Base-by-base conservation (phyloP, 805 yeast genomes). In the Yamadazyma sp. region DNA sequence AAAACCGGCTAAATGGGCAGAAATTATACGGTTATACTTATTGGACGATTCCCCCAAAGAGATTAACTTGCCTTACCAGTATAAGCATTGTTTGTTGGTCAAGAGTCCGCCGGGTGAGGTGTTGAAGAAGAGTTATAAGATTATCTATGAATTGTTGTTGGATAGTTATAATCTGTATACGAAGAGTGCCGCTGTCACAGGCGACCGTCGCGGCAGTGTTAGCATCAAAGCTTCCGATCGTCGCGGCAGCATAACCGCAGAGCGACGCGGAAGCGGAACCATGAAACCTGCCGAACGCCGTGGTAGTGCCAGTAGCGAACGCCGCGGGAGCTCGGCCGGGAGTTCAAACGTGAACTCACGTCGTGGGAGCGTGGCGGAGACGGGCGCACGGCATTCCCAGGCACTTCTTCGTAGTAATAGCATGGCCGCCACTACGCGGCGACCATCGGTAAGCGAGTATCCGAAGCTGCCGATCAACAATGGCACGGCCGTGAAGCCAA, bases 131-230 rank as follows among this genome's bases (percentile, higher is more conserved):
- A 48, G 50, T 16, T 47, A 45, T 30, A 42, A 40, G 35, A 40
- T 48, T 24, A 46, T 61, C 4, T 58, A 53, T 39, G 70, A 62
- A 45, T 42, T 66, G 25, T 50, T 62, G 20, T 38, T 47, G 38
- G 65, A 57, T 42, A 56, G 58, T 32, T 65, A 57, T 44, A 50
- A 55, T 43, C 70, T 62, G 46, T 66, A 62, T 20, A 37, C 60
- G 20, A 25, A 34, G 19, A 34, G 33, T 11, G 20, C 18, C 5
- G 23, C 30, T 8, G 22, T 21, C 19, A 19, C 32, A 3, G 11
- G 13, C 5, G 20, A 13, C 9, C 12, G 28, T 9, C 18, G 32
- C 7, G 24, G 32, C 6, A 29, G 24, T 12, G 32, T 17, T 9
- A 22, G 17, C 6, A 16, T 24, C 8, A 34, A 10, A 4, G 18